These are phyloP conservation scores for Pichia exigua DNA, from an alignment of 805 yeast genomes.

Conservation along the genomic window DNA sequence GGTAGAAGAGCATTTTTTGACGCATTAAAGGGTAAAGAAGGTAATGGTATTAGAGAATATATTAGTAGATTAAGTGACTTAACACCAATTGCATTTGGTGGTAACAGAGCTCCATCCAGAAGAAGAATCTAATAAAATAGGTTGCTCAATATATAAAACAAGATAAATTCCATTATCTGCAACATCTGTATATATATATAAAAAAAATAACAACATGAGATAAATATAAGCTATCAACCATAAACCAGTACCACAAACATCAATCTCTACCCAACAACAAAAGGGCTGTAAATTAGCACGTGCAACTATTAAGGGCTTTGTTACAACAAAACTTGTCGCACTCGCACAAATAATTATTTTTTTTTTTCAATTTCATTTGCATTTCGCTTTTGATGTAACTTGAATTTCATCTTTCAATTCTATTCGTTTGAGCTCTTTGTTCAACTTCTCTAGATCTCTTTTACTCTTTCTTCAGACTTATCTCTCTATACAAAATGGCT, in stretches of 20 bases:
- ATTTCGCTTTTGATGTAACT: neutral
- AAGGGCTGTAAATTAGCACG: constrained; percentile 5
- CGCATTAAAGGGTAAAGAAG: constrained; percentile 87
- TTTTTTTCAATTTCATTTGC: neutral
- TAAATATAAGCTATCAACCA: too few species aligned
- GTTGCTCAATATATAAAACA: neutral
- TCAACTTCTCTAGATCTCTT: neutral
- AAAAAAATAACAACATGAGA: neutral
- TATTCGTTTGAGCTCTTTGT: neutral
- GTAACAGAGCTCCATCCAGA: constrained; percentile 73
- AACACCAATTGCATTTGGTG: constrained; percentile 86
- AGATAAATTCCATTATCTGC: neutral
- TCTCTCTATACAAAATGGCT: constrained; percentile 20
- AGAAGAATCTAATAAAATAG: constrained; percentile 49
- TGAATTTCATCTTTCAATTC: neutral
- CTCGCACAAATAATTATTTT: neutral
- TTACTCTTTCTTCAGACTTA: neutral
- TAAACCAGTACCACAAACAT: too few species aligned
- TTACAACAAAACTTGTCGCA: constrained; percentile 10
- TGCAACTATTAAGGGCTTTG: constrained; percentile 11
- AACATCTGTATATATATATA: neutral
- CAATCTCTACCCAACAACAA: too few species aligned
- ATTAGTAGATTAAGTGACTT: constrained; percentile 68
- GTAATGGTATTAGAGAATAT: constrained; percentile 54
- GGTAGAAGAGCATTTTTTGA: constrained; percentile 82